Evolutionary conservation across 129 eudicot genomes (phyloP).

Genomic region (Flaveria bidentis): DNA sequence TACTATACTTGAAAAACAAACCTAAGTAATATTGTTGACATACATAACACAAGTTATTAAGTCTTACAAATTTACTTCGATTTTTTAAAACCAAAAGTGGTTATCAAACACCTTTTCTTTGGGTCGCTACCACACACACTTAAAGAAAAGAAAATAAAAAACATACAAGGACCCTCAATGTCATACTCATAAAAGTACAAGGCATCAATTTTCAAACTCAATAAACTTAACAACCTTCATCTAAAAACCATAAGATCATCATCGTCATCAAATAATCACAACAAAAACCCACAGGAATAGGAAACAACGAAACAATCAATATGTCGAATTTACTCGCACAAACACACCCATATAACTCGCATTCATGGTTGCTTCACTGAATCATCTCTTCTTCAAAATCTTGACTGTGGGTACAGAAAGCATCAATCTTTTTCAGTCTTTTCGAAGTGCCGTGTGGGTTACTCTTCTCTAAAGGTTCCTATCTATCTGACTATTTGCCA

Average conservation of each 20-base stretch:
- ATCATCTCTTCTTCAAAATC: constrained; percentile 3
- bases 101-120: no score
- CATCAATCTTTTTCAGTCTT: constrained; percentile 11
- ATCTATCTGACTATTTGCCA: constrained; percentile 21
- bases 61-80: no score
- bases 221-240: neutral
- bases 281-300: constrained; percentile 28
- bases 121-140: no score
- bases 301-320: constrained; percentile 25
- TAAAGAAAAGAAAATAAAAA: neutral
- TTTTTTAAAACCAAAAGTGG: no score
- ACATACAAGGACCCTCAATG: neutral
- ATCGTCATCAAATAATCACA: constrained; percentile 4
- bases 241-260: neutral
- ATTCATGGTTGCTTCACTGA: constrained; percentile 4
- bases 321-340: neutral
- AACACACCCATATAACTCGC: neutral
- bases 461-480: constrained; percentile 41
- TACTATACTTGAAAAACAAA: no score
- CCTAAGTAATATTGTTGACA: no score
- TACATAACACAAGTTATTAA: no score
- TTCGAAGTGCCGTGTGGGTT: constrained; percentile 35
- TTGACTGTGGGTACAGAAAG: constrained; percentile 24
- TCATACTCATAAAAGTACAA: neutral
- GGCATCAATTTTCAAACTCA: neutral